Base-by-base conservation (phyloP, 306 rosid species). In the Arachis stenosperma region DNA sequence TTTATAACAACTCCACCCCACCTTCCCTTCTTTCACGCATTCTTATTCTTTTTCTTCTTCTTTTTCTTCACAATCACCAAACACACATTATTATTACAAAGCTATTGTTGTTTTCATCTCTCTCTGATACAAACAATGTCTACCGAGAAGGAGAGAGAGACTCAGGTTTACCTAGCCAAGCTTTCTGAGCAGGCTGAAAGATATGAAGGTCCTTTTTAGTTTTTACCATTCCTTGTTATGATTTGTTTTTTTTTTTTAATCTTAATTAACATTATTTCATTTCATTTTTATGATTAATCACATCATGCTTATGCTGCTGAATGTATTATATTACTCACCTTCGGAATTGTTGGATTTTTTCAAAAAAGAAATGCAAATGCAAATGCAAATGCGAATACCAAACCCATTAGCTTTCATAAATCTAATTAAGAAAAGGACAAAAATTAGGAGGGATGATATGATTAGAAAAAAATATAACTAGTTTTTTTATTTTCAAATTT, bases 101-200 rank as follows among this genome's bases (percentile, higher is more conserved):
- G 56, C 3, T 4, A 33, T 33, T 33, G 4, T 4, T 2, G 13
- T 10, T 60, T 59, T 36, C 22, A 56, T 64, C 85, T 78, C 78
- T 75, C 73, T 75, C 84, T 80, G 42, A 40, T 52, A 7, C 85
- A 69, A 69, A 69, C 58, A 53, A 90, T 87, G 96, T 75, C 92
- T 42, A 27, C 89, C 44, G 92, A 88, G 84, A 90, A 90, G 77
- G 92, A 90, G 88, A 82, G 98, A 84, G 97, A 90, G 80, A 85
- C 91, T 33, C 94, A 88, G 79, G 97, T 92, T 69, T 92, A 90
- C 88, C n/a, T 85, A 88, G 95, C 98, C 86, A 92, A 92, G 80
- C 95, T 92, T 33, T 79, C 97, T 39, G 98, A 92, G 69, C 98
- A 90, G 61, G 97, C 98, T 39, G 98, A 92, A 80, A 86, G 98